Conservation (phyloP, 306 rosid species). For the Mucuna pruriens region DNA sequence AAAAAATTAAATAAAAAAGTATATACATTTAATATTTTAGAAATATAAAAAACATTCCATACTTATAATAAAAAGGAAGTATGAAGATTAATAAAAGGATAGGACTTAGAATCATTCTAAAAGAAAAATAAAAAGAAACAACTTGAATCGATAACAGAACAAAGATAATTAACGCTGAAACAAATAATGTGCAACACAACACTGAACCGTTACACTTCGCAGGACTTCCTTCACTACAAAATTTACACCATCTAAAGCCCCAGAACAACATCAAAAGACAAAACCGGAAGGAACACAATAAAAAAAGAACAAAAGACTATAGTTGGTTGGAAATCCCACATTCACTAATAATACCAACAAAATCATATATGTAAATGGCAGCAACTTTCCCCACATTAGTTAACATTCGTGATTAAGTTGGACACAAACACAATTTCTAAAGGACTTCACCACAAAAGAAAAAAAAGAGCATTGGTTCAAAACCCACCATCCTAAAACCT, state of each 20-base stretch:
- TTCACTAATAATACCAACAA: no score
- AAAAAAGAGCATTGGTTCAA: not conserved
- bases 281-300: not conserved
- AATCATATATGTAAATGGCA: no score
- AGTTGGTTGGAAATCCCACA: no score
- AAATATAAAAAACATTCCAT: not conserved
- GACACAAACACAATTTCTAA: no score
- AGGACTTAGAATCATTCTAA: not conserved
- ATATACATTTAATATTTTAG: not conserved
- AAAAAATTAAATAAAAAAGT: not conserved
- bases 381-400: no score
- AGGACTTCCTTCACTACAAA: not conserved
- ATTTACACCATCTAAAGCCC: not conserved
- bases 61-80: not conserved
- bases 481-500: slow-evolving; percentile 13
- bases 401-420: no score
- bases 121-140: not conserved
- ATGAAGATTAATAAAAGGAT: not conserved
- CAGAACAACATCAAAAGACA: not conserved
- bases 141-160: not conserved
- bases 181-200: not conserved
- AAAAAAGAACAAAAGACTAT: not conserved
- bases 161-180: not conserved
- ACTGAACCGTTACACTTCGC: not conserved
- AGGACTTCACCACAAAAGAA: not conserved